A percentile compares a stretch with the other conserved stretches of the same genome.
These are phyloP conservation scores for Malania oleifera DNA, from an alignment of 164 flowering plant genomes.

Conservation along the genomic window DNA sequence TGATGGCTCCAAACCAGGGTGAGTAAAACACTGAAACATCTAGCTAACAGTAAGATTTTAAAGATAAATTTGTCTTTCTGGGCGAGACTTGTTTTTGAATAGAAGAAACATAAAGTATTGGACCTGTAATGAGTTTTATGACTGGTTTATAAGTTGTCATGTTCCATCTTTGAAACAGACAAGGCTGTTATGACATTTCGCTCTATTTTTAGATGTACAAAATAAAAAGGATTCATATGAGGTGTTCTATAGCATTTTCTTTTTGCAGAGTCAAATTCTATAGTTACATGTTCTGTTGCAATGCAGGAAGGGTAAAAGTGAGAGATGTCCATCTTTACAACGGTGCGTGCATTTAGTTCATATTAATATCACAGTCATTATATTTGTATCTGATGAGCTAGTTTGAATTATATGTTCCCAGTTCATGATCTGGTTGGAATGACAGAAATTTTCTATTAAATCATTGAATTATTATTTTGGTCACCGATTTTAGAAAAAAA, in stretches of 20 bases:
- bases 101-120: no score
- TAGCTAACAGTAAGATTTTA: neutral
- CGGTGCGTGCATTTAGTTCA: slow-evolving; percentile 9
- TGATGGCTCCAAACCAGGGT: slow-evolving; percentile 33
- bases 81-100: neutral
- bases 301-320: slow-evolving; percentile 18
- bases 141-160: neutral
- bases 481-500: no score
- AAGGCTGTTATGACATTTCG: neutral
- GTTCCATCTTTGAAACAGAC: neutral
- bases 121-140: no score
- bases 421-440: neutral
- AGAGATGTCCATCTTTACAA: slow-evolving; percentile 13
- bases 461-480: no score
- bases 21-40: slow-evolving; percentile 18
- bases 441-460: neutral
- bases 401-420: neutral
- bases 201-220: neutral
- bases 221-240: neutral
- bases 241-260: neutral
- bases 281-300: neutral
- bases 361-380: neutral
- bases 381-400: neutral
- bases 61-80: neutral
- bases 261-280: neutral